Conservation (phyloP, 441 rosid genomes). For the Pelargonium citronellum region DNA sequence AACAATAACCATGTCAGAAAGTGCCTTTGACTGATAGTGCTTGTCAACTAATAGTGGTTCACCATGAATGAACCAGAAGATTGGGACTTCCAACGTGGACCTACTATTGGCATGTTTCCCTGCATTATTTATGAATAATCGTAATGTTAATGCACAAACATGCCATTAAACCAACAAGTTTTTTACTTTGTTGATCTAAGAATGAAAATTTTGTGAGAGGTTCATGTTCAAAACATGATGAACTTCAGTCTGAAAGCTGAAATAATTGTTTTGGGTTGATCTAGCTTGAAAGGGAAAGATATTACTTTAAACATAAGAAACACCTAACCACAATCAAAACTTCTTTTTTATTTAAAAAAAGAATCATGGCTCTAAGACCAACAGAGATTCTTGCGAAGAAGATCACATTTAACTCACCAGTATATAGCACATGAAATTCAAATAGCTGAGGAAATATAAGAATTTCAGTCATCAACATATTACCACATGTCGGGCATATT, state of each 20-base stretch:
- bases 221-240: not conserved
- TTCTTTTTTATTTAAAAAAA: not conserved
- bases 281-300: not conserved
- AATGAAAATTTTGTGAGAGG: not conserved
- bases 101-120: slow-evolving; percentile 91
- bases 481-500: not conserved
- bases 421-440: not conserved
- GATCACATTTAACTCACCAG: not conserved
- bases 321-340: slow-evolving; percentile 2
- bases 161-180: slow-evolving; percentile 9
- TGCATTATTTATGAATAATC: slow-evolving; percentile 32
- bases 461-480: not conserved
- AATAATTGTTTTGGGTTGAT: not conserved
- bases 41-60: slow-evolving; percentile 88
- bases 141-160: slow-evolving; percentile 18
- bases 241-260: slow-evolving; percentile 8
- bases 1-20: slow-evolving; percentile 87
- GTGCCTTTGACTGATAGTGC: slow-evolving; percentile 94
- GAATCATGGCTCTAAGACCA: not conserved
- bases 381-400: not conserved
- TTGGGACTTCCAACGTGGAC: slow-evolving; percentile 90
- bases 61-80: slow-evolving; percentile 89
- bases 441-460: not conserved
- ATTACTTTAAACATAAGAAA: slow-evolving; percentile 1
- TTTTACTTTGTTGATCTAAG: not conserved